phyloP scores from a whole-genome alignment of 768 basidiomycete species.

The Termitomyces bulborhizus region DNA sequence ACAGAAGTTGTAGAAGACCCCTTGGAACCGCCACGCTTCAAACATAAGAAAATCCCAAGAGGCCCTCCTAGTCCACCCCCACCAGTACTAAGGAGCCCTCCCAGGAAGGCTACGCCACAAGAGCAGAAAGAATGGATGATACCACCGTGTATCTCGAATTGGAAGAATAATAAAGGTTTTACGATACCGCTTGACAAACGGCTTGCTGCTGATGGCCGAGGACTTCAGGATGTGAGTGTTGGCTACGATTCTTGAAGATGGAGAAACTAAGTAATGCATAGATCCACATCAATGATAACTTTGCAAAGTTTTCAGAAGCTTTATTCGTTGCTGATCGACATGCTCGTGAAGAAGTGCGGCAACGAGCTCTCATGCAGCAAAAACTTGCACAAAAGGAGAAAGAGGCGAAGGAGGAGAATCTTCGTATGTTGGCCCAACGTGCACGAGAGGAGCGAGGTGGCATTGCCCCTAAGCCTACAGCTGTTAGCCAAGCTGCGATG shows the following conservation, averaged over 20 bases:
- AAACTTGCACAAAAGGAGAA: conserved; percentile 99
- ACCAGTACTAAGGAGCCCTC: conserved; percentile 91
- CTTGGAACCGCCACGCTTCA: conserved; percentile 93
- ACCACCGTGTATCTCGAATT: conserved; percentile 98
- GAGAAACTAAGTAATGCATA: conserved; percentile 20
- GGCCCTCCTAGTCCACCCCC: conserved; percentile 96
- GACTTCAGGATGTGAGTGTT: conserved; percentile 85
- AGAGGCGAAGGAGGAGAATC: conserved; percentile 91
- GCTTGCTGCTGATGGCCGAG: conserved; percentile 95
- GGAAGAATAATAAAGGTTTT: conserved; percentile 99
- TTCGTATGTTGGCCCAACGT: conserved; percentile 89
- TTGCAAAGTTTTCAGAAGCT: conserved; percentile 97
- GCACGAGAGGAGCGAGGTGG: conserved; percentile 93
- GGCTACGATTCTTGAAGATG: neutral
- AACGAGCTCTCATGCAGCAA: conserved; percentile 96
- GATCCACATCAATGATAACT: conserved; percentile 99
- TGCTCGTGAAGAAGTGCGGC: conserved; percentile 95
- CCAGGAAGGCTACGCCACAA: conserved; percentile 90
- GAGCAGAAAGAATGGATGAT: conserved; percentile 99
- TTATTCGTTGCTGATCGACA: conserved; percentile 94
- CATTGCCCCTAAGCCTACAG: conserved; percentile 60
- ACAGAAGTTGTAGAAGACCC: conserved; percentile 97
- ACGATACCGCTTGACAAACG: conserved; percentile 98
- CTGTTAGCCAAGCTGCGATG: conserved; percentile 63
- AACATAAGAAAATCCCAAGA: conserved; percentile 97